Percentiles rank a stretch among this genome's conserved stretches.
phyloP scores from a whole-genome alignment of 2,329 filamentous ascomycete genomes.

The Fusarium xylarioides region DNA sequence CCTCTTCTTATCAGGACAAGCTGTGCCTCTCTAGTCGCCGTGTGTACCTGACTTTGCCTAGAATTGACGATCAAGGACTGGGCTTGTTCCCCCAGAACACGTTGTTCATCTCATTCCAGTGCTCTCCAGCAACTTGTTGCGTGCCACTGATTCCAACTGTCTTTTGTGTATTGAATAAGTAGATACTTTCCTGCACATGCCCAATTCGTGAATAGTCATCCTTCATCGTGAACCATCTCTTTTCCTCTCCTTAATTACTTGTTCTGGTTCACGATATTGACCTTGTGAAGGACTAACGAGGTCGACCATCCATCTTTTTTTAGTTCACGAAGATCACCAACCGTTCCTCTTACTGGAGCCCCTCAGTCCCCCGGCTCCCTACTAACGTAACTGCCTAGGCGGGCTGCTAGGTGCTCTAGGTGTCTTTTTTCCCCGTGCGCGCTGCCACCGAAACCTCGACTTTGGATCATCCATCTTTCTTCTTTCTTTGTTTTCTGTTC shows the following conservation, averaged over 20 bases:
- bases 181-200: background rate
- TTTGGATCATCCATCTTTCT: slow-evolving; percentile 35
- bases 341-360: slow-evolving; percentile 2
- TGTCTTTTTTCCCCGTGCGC: slow-evolving; percentile 33
- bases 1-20: background rate
- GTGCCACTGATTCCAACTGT: slow-evolving; percentile 5
- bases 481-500: slow-evolving; percentile 24
- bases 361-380: slow-evolving; percentile 5
- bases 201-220: background rate
- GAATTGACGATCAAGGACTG: slow-evolving; percentile 32
- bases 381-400: background rate
- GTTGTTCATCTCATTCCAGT: slow-evolving; percentile 36
- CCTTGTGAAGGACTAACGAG: background rate
- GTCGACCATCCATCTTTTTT: slow-evolving; percentile 7
- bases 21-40: background rate
- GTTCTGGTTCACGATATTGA: background rate
- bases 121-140: slow-evolving; percentile 1
- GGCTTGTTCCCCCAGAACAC: slow-evolving; percentile 30
- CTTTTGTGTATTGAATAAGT: background rate
- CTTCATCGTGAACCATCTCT: background rate
- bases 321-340: slow-evolving; percentile 14
- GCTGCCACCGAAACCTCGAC: slow-evolving; percentile 14
- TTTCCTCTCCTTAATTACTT: background rate
- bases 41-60: slow-evolving; percentile 26
- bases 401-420: background rate